Percentiles rank a stretch among this genome's conserved stretches.
Evolutionary conservation across 306 rosid species (phyloP).

Genomic region (Vigna angularis): DNA sequence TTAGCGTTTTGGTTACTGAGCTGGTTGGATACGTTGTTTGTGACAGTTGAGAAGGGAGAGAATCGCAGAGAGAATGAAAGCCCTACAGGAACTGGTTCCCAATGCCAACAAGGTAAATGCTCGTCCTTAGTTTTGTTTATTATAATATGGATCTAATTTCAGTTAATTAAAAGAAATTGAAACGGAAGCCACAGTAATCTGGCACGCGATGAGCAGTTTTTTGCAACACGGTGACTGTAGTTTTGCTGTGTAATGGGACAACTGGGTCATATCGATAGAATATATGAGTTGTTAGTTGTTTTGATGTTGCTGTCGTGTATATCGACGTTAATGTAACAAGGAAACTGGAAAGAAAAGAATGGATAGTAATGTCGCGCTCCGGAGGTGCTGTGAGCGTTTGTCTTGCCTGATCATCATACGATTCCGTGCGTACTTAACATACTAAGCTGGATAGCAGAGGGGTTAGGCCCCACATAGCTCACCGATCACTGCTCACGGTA

Average conservation of each 20-base stretch:
- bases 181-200: not conserved
- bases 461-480: slow-evolving; percentile 12
- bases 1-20: not conserved
- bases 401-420: slow-evolving; percentile 15
- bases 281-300: not conserved
- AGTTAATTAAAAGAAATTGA: not conserved
- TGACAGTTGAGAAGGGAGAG: slow-evolving; percentile 94
- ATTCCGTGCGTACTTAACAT: slow-evolving; percentile 45
- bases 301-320: not conserved
- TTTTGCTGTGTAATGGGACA: not conserved
- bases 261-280: not conserved
- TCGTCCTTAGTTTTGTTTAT: slow-evolving; percentile 16
- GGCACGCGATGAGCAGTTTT: not conserved
- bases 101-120: slow-evolving; percentile 84
- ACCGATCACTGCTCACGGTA: slow-evolving; percentile 9
- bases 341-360: not conserved
- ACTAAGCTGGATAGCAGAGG: slow-evolving; percentile 28
- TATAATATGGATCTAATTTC: too few relatives aligned
- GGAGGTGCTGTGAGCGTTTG: not conserved
- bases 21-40: slow-evolving; percentile 18
- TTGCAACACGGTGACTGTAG: not conserved
- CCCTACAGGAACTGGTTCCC: slow-evolving; percentile 95
- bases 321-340: slow-evolving; percentile 9
- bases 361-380: slow-evolving; percentile 1
- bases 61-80: slow-evolving; percentile 97